Evolutionary conservation across 345 rosid genomes (phyloP), one percentile per base, ranked within the genome.

Genomic region (Streptanthus diversifolius): DNA sequence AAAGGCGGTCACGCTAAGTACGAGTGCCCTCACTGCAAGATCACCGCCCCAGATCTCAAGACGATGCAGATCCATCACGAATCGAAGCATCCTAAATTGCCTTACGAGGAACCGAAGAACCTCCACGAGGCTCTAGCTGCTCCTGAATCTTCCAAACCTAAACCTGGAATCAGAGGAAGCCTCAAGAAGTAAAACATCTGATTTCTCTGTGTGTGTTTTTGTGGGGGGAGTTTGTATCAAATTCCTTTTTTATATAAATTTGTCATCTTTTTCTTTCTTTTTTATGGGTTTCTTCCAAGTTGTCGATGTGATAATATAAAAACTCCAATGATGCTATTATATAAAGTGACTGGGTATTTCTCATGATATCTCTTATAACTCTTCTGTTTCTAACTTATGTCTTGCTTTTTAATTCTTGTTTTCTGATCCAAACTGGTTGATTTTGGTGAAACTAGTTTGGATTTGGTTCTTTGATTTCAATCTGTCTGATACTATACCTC

Each of bases 1-100:
- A 95, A 95, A 77, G 98, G 99, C 0, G 98, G 99, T 0, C 99
- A 91, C 79, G 98, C 99, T 4, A 91, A 91, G 80, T 84, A 18
- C 61, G 99, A 91, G 85, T 95, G 97, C 60, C 99, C 97, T 9
- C 93, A 70, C 83, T 95, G 98, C 84, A 95, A 91, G 77, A 54
- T 51, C 24, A 91, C 92, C 0, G 96, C 77, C 5, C 99, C 98
- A 0, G 97, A 91, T 77, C 0, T 87, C 9, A 95, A 95, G 70
- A 79, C 97, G 22, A 95, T 95, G 99, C 90, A 91, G 90, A 91
- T 91, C 77, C 99, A 95, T 67, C 99, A 91, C 65, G 98, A 91
- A 5, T 85, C 99, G 13, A 88, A 84, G 69, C 98, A 95, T 54
- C 97, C 98, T 0, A 91, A 90, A 83, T 22, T 95, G 39, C 89